These are phyloP conservation scores for Diaporthe vexans DNA, from an alignment of 2,329 filamentous ascomycete genomes.

Conservation along the genomic window DNA sequence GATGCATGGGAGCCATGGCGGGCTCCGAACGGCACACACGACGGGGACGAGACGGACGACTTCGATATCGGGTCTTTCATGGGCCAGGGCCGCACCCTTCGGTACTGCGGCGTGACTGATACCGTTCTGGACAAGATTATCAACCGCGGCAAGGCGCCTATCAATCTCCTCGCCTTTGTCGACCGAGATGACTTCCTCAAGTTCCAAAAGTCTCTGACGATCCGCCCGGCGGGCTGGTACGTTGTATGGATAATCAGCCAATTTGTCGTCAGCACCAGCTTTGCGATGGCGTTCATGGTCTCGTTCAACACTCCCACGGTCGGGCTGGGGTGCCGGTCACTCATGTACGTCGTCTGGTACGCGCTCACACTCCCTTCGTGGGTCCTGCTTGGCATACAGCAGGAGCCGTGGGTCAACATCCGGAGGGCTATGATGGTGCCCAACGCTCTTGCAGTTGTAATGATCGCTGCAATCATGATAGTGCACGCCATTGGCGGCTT, in stretches of 20 bases:
- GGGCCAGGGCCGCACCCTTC: conserved; percentile 2
- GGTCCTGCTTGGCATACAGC: conserved; percentile 1
- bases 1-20: background rate
- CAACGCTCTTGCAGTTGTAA: conserved; percentile 7
- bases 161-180: background rate
- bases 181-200: background rate
- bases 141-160: background rate
- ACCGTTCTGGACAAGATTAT: conserved; percentile 3
- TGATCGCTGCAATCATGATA: conserved; percentile 13
- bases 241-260: conserved; percentile 13
- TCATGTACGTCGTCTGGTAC: conserved; percentile 21
- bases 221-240: conserved; percentile 7
- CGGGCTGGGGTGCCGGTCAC: background rate
- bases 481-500: conserved; percentile 9
- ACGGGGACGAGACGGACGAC: conserved; percentile 5
- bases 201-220: conserved; percentile 4
- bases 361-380: conserved; percentile 3
- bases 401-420: conserved; percentile 8
- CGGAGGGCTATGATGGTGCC: conserved; percentile 18
- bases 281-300: conserved; percentile 18
- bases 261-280: conserved; percentile 2
- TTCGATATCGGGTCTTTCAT: background rate
- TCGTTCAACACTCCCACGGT: conserved; percentile 18
- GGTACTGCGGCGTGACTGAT: conserved; percentile 16
- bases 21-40: background rate